Conservation (phyloP, 495 filamentous ascomycete species). For the Schizothecium vesticola region DNA sequence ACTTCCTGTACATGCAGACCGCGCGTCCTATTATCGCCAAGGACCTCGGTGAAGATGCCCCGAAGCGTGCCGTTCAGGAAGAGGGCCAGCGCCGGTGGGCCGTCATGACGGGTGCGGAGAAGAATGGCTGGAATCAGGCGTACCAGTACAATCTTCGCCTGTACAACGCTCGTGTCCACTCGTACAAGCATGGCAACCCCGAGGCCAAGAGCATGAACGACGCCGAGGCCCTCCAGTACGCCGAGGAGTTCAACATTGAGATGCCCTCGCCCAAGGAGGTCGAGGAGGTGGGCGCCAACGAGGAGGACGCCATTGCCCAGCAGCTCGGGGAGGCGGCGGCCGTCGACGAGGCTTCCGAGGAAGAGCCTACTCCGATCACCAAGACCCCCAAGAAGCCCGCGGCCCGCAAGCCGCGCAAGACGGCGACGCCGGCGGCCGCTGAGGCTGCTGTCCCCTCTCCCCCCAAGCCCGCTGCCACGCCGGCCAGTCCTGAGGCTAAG, state of each 20-base stretch:
- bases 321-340: conserved; percentile 47
- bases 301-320: conserved; percentile 54
- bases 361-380: conserved; percentile 24
- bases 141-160: conserved; percentile 71
- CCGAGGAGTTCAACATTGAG: conserved; percentile 48
- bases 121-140: conserved; percentile 67
- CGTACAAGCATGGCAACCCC: conserved; percentile 64
- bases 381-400: conserved; percentile 50
- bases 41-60: conserved; percentile 64
- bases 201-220: conserved; percentile 59
- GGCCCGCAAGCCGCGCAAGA: conserved; percentile 45
- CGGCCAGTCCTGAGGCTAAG: conserved; percentile 49
- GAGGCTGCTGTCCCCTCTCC: conserved; percentile 25
- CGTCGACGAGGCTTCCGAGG: conserved; percentile 38
- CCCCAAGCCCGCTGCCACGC: conserved; percentile 48
- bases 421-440: conserved; percentile 39
- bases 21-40: conserved; percentile 69
- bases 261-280: conserved; percentile 38
- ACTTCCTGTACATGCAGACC: conserved; percentile 86
- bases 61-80: conserved; percentile 72
- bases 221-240: conserved; percentile 51
- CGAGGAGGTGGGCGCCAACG: conserved; percentile 49
- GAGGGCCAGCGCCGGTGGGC: conserved; percentile 82
- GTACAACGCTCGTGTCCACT: conserved; percentile 66
- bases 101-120: conserved; percentile 64